These are phyloP conservation scores for Paraconiothyrium sp. DNA, from an alignment of 2,329 filamentous ascomycete genomes.

Conservation along the genomic window DNA sequence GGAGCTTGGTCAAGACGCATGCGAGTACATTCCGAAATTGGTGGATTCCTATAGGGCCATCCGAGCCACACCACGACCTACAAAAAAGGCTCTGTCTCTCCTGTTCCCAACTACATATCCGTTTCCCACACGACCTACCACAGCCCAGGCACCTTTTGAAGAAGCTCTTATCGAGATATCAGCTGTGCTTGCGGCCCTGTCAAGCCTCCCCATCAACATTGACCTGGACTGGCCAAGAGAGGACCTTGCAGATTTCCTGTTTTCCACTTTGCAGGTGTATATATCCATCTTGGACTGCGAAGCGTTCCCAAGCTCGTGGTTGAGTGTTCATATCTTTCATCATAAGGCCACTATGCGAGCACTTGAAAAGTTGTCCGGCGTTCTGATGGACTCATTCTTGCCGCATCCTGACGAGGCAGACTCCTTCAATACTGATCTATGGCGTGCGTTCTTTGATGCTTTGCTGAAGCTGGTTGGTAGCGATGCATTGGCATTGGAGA, in stretches of 20 bases:
- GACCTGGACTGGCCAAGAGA: slow-evolving; percentile 78
- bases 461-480: slow-evolving; percentile 90
- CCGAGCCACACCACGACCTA: slow-evolving; percentile 68
- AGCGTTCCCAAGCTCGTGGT: slow-evolving; percentile 88
- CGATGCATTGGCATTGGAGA: slow-evolving; percentile 87
- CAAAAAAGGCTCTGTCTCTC: slow-evolving; percentile 75
- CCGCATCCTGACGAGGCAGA: slow-evolving; percentile 92
- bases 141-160: slow-evolving; percentile 73
- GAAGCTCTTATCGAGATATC: slow-evolving; percentile 90
- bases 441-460: slow-evolving; percentile 92
- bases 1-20: slow-evolving; percentile 80
- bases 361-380: slow-evolving; percentile 80
- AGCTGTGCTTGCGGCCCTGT: slow-evolving; percentile 83
- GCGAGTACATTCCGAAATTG: slow-evolving; percentile 89
- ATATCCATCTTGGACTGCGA: slow-evolving; percentile 90
- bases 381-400: slow-evolving; percentile 83
- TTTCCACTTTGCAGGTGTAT: slow-evolving; percentile 82
- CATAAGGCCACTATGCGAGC: slow-evolving; percentile 89
- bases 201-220: slow-evolving; percentile 77
- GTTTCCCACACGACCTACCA: slow-evolving; percentile 78
- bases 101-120: slow-evolving; percentile 92
- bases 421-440: slow-evolving; percentile 89
- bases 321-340: slow-evolving; percentile 92
- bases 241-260: slow-evolving; percentile 77
- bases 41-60: slow-evolving; percentile 88